Percentiles rank a stretch among this genome's conserved stretches.
Conservation (phyloP, 495 filamentous ascomycete species). For the Tricharina praecox region DNA sequence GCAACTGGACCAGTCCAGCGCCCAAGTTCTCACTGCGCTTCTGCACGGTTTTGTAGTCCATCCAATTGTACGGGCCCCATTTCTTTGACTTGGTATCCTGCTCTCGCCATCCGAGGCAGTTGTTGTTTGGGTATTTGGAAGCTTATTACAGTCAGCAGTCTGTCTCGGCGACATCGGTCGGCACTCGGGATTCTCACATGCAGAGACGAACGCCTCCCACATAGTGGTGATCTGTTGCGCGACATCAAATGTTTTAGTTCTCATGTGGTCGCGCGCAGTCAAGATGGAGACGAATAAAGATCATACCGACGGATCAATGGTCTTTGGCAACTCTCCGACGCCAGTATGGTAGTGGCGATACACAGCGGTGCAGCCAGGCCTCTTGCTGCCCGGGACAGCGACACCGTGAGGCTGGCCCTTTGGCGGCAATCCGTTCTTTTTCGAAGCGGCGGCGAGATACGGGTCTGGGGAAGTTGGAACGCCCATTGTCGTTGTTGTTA, state of each 20-base stretch:
- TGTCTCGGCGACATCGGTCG: not conserved
- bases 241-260: not conserved
- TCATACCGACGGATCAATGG: conserved; percentile 53
- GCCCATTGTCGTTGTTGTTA: not conserved
- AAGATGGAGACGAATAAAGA: not conserved
- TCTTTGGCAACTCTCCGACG: conserved; percentile 52
- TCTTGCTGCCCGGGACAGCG: conserved; percentile 53
- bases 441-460: conserved; percentile 18
- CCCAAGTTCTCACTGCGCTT: conserved; percentile 69
- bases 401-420: conserved; percentile 30
- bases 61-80: conserved; percentile 68
- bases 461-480: conserved; percentile 11
- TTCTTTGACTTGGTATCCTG: conserved; percentile 61
- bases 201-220: conserved; percentile 20
- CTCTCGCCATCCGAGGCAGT: conserved; percentile 64
- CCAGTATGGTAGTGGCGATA: conserved; percentile 71
- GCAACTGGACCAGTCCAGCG: conserved; percentile 67
- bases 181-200: conserved; percentile 8
- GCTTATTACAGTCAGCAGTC: not conserved
- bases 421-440: conserved; percentile 13
- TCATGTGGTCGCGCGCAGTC: not conserved
- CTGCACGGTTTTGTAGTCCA: conserved; percentile 65
- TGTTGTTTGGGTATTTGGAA: conserved; percentile 37
- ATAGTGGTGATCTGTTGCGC: conserved; percentile 19
- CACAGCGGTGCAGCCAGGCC: conserved; percentile 51